Evolutionary conservation across 352 stramenopile species (phyloP), one percentile per base, ranked within the genome.

Genomic region (Phytophthora constricta): DNA sequence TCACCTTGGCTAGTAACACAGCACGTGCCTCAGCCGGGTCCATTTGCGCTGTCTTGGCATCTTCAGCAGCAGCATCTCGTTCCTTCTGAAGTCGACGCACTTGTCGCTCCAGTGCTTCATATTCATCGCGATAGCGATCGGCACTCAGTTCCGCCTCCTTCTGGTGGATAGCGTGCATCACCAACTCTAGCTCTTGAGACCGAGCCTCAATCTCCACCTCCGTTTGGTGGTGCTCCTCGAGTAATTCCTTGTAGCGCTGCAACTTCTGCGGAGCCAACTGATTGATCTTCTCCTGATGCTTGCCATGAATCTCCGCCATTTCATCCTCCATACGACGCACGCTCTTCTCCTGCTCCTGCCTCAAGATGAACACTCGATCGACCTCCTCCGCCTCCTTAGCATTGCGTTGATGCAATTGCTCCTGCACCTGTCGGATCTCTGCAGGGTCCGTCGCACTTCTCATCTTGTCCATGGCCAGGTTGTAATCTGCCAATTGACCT

Each of bases 401-500:
- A 34, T 95, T 96, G 41, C 92, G 87, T 43, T 89, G 58, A 34
- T 68, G 82, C 20, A 92, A 55, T 34, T 92, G 82, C 50, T 90
- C 82, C 39, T 88, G 79, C 25, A 92, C 84, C 54, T 91, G 80
- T 2, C 77, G 79, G 58, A 91, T 91, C 69, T 91, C 82, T 1
- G 63, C 66, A 1, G 84, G 84, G 42, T 93, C 80, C 13, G 84
- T 93, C 14, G 72, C 75, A 34, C 84, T 93, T 26, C 82, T 75
- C 33, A 92, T 72, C 71, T 98, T 98, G 68, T 98, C 92, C 82
- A 98, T 97, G 20, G 93, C 93, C 22, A 98, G 75, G 68, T 98
- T 98, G 65, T 98, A 97, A 74, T 98, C 93, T 0, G 92, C 92
- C 17, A 98, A 74, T 45, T 94, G 91, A 2, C 93, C 93, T 72